A percentile compares a stretch with the other conserved stretches of the same genome.
Evolutionary conservation across 306 rosid genomes (phyloP).

Genomic region (Corylus americana): DNA sequence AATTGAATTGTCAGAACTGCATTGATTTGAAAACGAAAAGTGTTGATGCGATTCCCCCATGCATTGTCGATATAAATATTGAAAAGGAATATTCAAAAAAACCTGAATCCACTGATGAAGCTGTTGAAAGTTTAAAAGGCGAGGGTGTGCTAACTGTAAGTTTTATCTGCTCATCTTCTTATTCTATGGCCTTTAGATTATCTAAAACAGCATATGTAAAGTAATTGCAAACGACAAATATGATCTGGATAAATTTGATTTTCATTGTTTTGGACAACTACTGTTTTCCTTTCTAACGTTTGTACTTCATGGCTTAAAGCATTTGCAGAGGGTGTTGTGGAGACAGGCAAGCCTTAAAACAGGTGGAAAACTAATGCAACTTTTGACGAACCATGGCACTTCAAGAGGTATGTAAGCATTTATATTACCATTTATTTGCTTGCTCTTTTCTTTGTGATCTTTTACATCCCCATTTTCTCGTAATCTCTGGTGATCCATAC

Average conservation of each 20-base stretch:
- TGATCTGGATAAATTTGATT: neutral
- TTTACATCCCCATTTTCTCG: neutral
- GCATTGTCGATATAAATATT: slow-evolving; percentile 59
- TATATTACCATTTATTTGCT: neutral
- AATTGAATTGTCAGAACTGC: slow-evolving; percentile 58
- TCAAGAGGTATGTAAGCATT: slow-evolving; percentile 54
- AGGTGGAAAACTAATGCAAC: slow-evolving; percentile 60
- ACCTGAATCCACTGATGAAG: slow-evolving; percentile 56
- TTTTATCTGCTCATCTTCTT: slow-evolving; percentile 31
- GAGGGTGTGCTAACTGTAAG: slow-evolving; percentile 62
- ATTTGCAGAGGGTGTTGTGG: slow-evolving; percentile 65
- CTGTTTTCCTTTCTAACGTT: slow-evolving; percentile 15
- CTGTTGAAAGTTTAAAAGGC: slow-evolving; percentile 56
- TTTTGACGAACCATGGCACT: slow-evolving; percentile 46
- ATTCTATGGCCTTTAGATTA: slow-evolving; percentile 14
- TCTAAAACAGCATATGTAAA: neutral
- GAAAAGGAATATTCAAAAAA: slow-evolving; percentile 54
- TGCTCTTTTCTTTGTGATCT: slow-evolving; percentile 7
- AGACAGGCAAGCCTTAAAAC: slow-evolving; percentile 67
- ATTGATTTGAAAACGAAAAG: slow-evolving; percentile 53
- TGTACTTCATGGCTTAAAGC: slow-evolving; percentile 32
- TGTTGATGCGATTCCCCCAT: slow-evolving; percentile 52
- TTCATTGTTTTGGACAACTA: neutral
- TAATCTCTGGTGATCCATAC: slow-evolving; percentile 8
- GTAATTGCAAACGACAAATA: neutral